Evolutionary conservation across 2,329 filamentous ascomycete species (phyloP).

Genomic region (Zopfia rhizophila): DNA sequence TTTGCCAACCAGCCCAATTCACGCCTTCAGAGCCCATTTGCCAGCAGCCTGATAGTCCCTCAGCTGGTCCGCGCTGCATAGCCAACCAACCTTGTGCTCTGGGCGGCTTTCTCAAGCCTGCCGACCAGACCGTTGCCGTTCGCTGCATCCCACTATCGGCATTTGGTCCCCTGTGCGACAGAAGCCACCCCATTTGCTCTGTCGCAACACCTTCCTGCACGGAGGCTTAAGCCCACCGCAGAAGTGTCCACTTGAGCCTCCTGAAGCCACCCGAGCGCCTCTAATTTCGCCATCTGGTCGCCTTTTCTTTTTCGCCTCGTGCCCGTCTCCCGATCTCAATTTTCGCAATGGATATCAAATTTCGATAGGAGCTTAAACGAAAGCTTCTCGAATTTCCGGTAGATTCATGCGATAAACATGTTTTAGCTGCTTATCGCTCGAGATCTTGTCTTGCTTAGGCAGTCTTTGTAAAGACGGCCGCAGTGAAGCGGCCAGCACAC

Average conservation of each 20-base stretch:
- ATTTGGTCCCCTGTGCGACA: constrained; percentile 2
- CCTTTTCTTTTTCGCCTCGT: too few relatives aligned
- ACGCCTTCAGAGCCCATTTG: not conserved
- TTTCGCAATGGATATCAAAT: too few relatives aligned
- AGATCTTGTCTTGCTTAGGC: too few relatives aligned
- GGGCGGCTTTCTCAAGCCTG: constrained; percentile 18
- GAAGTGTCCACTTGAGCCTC: constrained; percentile 1
- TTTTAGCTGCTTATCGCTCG: too few relatives aligned
- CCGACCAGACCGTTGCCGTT: constrained; percentile 27
- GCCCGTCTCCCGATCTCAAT: too few relatives aligned
- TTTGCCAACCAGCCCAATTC: too few relatives aligned
- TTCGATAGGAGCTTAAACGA: too few relatives aligned
- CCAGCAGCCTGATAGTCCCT: constrained; percentile 21
- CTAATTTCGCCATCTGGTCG: too few relatives aligned
- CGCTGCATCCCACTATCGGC: constrained; percentile 13
- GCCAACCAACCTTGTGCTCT: constrained; percentile 31
- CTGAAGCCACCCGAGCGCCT: constrained; percentile 4
- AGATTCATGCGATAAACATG: too few relatives aligned
- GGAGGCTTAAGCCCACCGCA: not conserved
- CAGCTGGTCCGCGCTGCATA: constrained; percentile 9
- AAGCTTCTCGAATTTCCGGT: too few relatives aligned
- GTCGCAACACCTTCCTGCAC: constrained; percentile 1
- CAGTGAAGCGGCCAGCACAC: not conserved
- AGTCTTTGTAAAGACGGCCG: too few relatives aligned
- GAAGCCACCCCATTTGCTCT: not conserved